Percentiles rank a stretch among this genome's conserved stretches.
Evolutionary conservation across 306 rosid genomes (phyloP).

Genomic region (Astragalus membranaceus): DNA sequence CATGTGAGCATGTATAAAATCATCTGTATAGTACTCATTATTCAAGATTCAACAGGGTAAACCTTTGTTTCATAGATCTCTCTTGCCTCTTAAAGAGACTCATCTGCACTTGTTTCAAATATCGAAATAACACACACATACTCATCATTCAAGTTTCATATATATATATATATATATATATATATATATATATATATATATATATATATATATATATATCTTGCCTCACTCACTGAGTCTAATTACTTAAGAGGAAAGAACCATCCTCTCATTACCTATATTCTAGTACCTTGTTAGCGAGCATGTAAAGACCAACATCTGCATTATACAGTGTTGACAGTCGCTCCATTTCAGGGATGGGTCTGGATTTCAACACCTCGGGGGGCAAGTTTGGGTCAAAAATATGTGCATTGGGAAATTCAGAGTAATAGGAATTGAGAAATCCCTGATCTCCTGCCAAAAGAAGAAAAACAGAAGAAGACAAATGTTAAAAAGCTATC

Average conservation of each 20-base stretch:
- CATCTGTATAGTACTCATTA: background rate
- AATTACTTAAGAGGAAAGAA: background rate
- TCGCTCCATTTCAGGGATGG: slow-evolving; percentile 84
- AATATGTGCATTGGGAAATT: slow-evolving; percentile 83
- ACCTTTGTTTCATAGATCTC: no score
- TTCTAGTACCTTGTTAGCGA: slow-evolving; percentile 83
- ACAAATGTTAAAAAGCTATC: background rate
- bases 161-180: no score
- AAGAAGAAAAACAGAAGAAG: slow-evolving; percentile 5
- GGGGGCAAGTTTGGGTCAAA: slow-evolving; percentile 68
- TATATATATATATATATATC: no score
- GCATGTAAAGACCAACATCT: slow-evolving; percentile 99
- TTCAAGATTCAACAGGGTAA: background rate
- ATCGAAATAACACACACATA: no score
- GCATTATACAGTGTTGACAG: slow-evolving; percentile 95
- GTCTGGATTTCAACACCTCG: slow-evolving; percentile 56
- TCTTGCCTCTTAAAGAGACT: no score
- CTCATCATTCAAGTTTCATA: background rate
- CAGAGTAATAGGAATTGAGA: slow-evolving; percentile 87
- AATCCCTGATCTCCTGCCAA: slow-evolving; percentile 95
- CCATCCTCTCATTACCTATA: slow-evolving; percentile 1
- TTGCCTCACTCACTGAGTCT: background rate
- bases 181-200: no score
- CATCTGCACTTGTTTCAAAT: no score
- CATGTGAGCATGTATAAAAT: background rate